These are phyloP conservation scores for Hypoxylon sp. DNA, from an alignment of 2,329 filamentous ascomycete genomes.

Conservation along the genomic window DNA sequence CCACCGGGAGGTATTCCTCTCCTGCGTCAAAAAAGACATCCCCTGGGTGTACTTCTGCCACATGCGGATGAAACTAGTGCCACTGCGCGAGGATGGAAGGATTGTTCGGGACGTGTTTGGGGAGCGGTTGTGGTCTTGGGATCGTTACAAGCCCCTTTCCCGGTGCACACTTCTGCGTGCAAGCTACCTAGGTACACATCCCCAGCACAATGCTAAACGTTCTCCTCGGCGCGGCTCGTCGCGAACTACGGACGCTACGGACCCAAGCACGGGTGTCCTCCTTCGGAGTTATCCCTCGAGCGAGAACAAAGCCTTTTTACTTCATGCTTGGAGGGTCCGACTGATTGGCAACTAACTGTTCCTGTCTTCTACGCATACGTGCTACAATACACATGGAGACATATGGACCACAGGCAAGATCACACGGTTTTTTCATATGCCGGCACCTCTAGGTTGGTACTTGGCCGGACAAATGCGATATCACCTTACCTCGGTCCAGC, in stretches of 20 bases:
- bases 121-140: too few species aligned
- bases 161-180: too few species aligned
- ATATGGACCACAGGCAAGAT: too few species aligned
- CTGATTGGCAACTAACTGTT: neutral
- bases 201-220: too few species aligned
- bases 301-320: too few species aligned
- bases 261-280: neutral
- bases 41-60: constrained; percentile 5
- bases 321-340: neutral
- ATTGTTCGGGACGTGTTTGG: too few species aligned
- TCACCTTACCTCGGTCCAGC: neutral
- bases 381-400: too few species aligned
- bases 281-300: neutral
- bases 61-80: neutral
- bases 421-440: neutral
- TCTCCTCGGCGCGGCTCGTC: neutral
- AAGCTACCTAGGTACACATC: neutral
- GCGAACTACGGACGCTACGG: neutral
- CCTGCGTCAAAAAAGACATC: constrained; percentile 5
- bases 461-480: neutral
- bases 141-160: too few species aligned
- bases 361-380: neutral
- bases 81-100: neutral
- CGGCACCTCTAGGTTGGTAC: neutral
- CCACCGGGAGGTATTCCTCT: neutral